Percentiles rank a stretch among this genome's conserved stretches.
phyloP scores from a whole-genome alignment of 768 basidiomycete genomes.

The Exsudoporus frostii region DNA sequence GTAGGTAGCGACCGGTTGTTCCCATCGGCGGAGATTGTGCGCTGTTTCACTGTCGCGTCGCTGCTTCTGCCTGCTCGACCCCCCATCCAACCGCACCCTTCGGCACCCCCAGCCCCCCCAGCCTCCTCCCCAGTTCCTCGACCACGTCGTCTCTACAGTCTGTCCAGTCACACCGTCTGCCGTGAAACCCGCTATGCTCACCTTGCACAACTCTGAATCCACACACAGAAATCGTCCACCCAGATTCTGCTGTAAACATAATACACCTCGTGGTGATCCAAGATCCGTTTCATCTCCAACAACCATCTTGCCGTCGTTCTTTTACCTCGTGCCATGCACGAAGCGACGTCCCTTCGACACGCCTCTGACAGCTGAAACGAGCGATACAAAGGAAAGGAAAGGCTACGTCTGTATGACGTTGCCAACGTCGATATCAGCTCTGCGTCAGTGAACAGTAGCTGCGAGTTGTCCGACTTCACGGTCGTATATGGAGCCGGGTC shows the following conservation, averaged over 20 bases:
- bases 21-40: too few relatives aligned
- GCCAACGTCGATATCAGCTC: conserved; percentile 53
- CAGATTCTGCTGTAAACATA: conserved; percentile 87
- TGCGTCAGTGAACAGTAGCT: conserved; percentile 33
- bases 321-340: conserved; percentile 56
- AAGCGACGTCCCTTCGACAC: conserved; percentile 63
- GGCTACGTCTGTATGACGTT: conserved; percentile 68
- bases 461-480: conserved; percentile 12
- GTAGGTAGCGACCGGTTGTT: too few relatives aligned
- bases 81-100: conserved; percentile 68
- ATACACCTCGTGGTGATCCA: conserved; percentile 83
- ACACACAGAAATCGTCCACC: conserved; percentile 83
- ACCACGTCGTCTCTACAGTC: conserved; percentile 58
- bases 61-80: conserved; percentile 62
- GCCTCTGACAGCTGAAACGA: conserved; percentile 71
- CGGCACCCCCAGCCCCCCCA: conserved; percentile 41
- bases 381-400: conserved; percentile 77
- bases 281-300: conserved; percentile 65
- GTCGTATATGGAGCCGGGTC: conserved; percentile 58
- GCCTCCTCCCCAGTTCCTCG: conserved; percentile 39
- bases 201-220: conserved; percentile 71
- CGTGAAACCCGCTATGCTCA: too few relatives aligned
- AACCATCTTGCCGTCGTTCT: conserved; percentile 62
- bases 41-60: too few relatives aligned
- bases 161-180: too few relatives aligned